These are phyloP conservation scores for Geotrichum aggregatum DNA, from an alignment of 1,139 yeast species.

Conservation along the genomic window DNA sequence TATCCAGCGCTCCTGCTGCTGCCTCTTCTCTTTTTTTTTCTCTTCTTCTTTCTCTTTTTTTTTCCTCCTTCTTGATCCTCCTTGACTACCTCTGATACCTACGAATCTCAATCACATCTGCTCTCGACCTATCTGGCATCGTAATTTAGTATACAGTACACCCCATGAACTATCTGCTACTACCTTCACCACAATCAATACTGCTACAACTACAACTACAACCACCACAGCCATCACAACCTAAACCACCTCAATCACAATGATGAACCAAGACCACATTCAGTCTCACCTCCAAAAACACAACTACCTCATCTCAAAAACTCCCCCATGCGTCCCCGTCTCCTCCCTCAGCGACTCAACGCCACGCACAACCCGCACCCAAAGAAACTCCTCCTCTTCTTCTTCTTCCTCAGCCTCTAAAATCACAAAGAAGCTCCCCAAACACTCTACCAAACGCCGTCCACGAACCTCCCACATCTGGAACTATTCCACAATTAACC, in stretches of 20 bases:
- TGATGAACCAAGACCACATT: slow-evolving; percentile 8
- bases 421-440: not conserved
- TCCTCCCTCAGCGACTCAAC: slow-evolving; percentile 10
- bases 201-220: not conserved
- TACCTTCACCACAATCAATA: not conserved
- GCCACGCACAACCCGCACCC: slow-evolving; percentile 7
- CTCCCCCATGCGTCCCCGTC: slow-evolving; percentile 11
- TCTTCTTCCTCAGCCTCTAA: not conserved
- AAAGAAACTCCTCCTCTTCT: not conserved
- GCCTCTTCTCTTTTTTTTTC: not conserved
- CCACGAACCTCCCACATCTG: slow-evolving; percentile 23
- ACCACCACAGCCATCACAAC: not conserved
- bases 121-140: too few species aligned
- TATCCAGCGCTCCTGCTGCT: not conserved
- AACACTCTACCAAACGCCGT: slow-evolving; percentile 16
- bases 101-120: too few species aligned
- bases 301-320: not conserved
- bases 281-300: slow-evolving; percentile 3
- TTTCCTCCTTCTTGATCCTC: not conserved
- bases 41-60: not conserved
- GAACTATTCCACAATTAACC: slow-evolving; percentile 21
- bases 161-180: not conserved
- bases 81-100: too few species aligned
- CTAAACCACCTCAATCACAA: slow-evolving; percentile 5
- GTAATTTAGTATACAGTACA: too few species aligned